Base-by-base conservation (phyloP, 2,329 filamentous ascomycete genomes). In the Colletotrichum sp. region DNA sequence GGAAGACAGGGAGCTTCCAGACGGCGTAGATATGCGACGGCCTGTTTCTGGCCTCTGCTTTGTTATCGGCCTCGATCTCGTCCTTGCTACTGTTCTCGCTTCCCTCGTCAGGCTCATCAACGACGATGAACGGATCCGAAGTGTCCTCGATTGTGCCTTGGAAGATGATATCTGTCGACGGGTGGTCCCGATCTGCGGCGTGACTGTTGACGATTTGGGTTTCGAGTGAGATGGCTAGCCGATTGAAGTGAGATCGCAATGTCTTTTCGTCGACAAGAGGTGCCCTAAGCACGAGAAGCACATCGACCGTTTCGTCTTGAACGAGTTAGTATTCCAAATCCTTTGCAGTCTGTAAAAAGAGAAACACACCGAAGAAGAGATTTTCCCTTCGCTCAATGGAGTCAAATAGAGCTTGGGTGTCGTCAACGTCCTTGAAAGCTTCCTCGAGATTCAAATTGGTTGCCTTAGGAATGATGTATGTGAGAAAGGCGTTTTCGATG, bases 301-400 rank as follows among this genome's bases (percentile, higher is more conserved):
- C 88, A 77, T 93, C 87, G 72, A 94, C 89, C 30, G 91, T 92
- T 87, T 96, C 94, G 90, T 96, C 94, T 96, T 85, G 74, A 82
- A 81, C 87, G 7, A 8, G 21, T 34, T 24, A 39, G 8, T 12
- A 13, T 13, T 36, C 12, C 24, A 26, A 52, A 6, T 52, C 44
- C n/a, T 24, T 52, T 18, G 44, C 18, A n/a, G 2, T 5, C 8
- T 71, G 28, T 12, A 18, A 16, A 24, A 24, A 15, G n/a, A 24
- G 12, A 28, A 62, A 16, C 12, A 34, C 13, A 28, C 94, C 94
- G 81, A 96, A 95, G 82, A 95, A 94, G 52, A 96, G 86, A 71
- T 89, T 89, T 52, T 93, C 89, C 78, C 94, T 89, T 79, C 92
- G 90, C 59, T 90, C 85, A 80, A 95, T 88, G 21, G 89, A 89